These are phyloP conservation scores for Pulicaria dysenterica DNA, from an alignment of 129 eudicot genomes.

Conservation along the genomic window DNA sequence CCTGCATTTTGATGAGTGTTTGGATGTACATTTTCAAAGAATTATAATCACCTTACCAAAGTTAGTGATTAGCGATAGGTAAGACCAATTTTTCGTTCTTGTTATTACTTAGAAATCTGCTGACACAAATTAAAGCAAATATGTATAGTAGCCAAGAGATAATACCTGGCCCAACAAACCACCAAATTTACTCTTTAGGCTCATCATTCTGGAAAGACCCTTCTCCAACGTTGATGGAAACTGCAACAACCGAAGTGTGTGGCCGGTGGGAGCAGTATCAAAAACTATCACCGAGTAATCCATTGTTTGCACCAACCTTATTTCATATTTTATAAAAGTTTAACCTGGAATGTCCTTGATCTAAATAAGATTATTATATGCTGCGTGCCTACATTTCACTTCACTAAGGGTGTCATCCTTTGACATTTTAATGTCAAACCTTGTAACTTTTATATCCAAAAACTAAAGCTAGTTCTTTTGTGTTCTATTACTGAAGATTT, in stretches of 20 bases:
- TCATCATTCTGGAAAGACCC: conserved; percentile 86
- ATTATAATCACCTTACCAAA: not conserved
- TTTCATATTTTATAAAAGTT: conserved; percentile 13
- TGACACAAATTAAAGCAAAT: not conserved
- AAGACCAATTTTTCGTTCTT: not conserved
- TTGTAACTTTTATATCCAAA: not conserved
- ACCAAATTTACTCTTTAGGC: conserved; percentile 86
- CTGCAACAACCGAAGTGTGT: conserved; percentile 90
- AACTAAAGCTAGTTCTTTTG: not conserved
- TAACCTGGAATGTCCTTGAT: not conserved
- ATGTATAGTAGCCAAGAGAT: not conserved
- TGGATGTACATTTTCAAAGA: not conserved
- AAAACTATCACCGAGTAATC: conserved; percentile 96
- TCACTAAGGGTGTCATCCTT: conserved; percentile 10
- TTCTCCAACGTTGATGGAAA: conserved; percentile 97
- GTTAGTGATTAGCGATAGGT: not conserved
- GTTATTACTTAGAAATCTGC: not conserved
- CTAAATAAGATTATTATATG: not conserved
- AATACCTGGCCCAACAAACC: conserved; percentile 93
- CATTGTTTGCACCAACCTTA: conserved; percentile 97
- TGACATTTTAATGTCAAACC: conserved; percentile 1
- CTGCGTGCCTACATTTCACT: conserved; percentile 14
- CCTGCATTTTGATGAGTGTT: not conserved
- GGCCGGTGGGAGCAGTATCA: conserved; percentile 99
- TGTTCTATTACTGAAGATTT: not conserved